Conservation (phyloP, 345 rosid genomes). For the Nephelium lappaceum region DNA sequence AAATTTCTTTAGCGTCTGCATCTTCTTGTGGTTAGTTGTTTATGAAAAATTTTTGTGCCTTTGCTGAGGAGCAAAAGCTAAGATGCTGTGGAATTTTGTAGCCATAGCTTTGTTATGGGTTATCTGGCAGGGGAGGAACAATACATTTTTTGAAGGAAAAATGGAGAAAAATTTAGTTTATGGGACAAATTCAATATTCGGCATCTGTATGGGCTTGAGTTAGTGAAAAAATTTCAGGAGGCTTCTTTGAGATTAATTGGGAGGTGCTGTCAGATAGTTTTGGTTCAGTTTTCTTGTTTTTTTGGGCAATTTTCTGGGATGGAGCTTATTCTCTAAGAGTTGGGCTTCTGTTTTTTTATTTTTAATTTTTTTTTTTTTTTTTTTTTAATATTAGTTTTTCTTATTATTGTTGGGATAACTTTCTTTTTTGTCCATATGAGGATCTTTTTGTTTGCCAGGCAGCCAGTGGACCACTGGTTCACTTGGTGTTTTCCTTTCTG, state of each 20-base stretch:
- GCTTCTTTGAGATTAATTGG: not conserved
- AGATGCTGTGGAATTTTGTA: not conserved
- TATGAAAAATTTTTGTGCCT: no score
- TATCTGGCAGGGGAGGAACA: not conserved
- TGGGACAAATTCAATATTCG: not conserved
- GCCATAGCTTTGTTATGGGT: not conserved
- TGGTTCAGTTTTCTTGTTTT: no score
- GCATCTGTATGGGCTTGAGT: not conserved
- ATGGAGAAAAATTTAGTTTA: not conserved
- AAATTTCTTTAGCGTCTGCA: no score
- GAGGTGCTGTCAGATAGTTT: not conserved
- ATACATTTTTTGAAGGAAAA: no score
- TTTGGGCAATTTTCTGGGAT: not conserved
- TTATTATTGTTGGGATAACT: not conserved
- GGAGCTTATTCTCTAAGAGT: not conserved
- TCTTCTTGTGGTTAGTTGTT: no score
- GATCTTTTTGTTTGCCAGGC: not conserved
- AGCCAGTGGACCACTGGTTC: not conserved
- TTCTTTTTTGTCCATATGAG: not conserved
- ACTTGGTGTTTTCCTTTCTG: not conserved
- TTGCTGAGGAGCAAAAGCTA: no score
- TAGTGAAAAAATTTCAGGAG: not conserved
- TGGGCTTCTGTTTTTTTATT: no score
- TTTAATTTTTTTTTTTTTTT: no score
- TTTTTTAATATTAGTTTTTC: no score